Evolutionary conservation across 441 rosid species (phyloP), one percentile per base, ranked within the genome.

Genomic region (Eruca vesicaria): DNA sequence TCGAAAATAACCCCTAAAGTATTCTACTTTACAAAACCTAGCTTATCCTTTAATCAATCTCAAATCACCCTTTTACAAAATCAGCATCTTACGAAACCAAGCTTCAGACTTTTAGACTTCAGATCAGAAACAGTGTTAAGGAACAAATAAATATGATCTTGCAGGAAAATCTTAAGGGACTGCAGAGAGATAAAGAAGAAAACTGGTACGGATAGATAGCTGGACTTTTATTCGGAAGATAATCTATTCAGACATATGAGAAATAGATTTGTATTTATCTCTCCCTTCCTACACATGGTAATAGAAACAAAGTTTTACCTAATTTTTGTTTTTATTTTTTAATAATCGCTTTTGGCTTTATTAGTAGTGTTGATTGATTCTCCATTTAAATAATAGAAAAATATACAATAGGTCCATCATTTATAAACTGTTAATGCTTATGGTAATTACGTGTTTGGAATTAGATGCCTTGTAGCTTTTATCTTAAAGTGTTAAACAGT

Each of bases 381-480:
- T 5, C 35, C 18, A 3, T 57, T n/a, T 57, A 11, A 14, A 56
- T 23, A 12, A 12, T 23, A 56, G 8, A 14, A 26, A 57, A 57
- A 26, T 11, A 26, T n/a, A 26, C 62, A 57, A 35, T 23, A 23
- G 58, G 16, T 64, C 65, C 58, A 64, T 38, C 26, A 53, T 55
- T 23, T 55, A 57, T 7, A 26, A 9, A n/a, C n/a, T 12, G 41
- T 73, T 41, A 20, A 53, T 53, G 12, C 61, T 57, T 12, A 18
- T 12, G 29, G 58, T 41, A 18, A 64, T 55, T 14, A 65, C 61
- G 21, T 48, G 21, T 64, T 31, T 66, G 19, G 78, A 72, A 63
- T 63, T 63, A 7, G 76, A 72, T 63, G 38, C 69, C 50, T 28
- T 72, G 31, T 72, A 71, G n/a, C 67, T 45, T 70, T 15, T 43